These are phyloP conservation scores for Pyrenopolyporus hunteri DNA, from an alignment of 495 filamentous ascomycete species.

Conservation along the genomic window DNA sequence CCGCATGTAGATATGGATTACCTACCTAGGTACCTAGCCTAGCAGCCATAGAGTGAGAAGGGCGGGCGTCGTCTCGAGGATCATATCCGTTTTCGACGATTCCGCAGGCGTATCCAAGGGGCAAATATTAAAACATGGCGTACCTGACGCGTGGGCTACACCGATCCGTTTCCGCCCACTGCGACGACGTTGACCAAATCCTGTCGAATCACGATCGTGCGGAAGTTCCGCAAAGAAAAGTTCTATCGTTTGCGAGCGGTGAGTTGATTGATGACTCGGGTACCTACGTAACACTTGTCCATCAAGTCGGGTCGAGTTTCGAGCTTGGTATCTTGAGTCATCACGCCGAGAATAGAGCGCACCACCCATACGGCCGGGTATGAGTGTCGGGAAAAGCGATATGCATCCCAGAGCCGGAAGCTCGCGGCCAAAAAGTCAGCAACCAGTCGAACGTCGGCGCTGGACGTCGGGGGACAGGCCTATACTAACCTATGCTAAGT, in stretches of 20 bases:
- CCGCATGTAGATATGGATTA: background rate
- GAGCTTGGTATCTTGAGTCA: conserved; percentile 18
- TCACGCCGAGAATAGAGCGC: conserved; percentile 21
- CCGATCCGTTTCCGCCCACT: background rate
- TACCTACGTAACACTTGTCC: conserved; percentile 19
- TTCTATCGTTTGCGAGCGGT: conserved; percentile 19
- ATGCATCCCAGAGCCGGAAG: background rate
- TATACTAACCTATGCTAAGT: no score
- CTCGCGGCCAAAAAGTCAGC: conserved; percentile 7
- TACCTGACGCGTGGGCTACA: conserved; percentile 10
- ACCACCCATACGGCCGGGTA: conserved; percentile 9
- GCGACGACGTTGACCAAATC: background rate
- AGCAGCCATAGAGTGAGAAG: background rate
- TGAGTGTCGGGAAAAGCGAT: background rate
- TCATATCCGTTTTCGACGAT: conserved; percentile 5
- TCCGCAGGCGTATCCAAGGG: background rate
- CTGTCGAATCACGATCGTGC: conserved; percentile 22
- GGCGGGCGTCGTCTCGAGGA: conserved; percentile 3
- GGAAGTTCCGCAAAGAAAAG: conserved; percentile 11
- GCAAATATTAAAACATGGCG: background rate
- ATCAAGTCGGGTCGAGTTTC: conserved; percentile 9
- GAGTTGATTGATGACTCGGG: conserved; percentile 28
- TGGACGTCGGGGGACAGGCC: background rate
- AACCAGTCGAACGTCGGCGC: background rate
- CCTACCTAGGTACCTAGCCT: no score